Evolutionary conservation across 2,329 filamentous ascomycete genomes (phyloP), one percentile per base, ranked within the genome.

Genomic region (Diaporthe ilicicola): DNA sequence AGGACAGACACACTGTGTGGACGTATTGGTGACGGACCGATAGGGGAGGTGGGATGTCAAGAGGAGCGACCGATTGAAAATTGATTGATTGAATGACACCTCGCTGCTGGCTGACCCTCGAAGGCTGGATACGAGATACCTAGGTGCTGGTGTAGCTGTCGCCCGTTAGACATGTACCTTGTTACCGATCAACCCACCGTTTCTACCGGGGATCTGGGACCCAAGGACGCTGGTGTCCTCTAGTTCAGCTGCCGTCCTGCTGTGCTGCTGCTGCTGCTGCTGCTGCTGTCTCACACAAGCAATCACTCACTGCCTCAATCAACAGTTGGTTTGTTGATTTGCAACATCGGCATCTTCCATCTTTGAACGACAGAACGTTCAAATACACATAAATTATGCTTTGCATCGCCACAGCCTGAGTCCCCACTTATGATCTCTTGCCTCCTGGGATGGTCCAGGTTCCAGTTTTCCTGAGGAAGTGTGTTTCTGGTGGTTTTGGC

Each of bases 401-500:
- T 39, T 48, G 44, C 44, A 48, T 48, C 44, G 44, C 44, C 44
- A 48, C 44, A n/a, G 54, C 29, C 29, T 39, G 22, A 46, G 55
- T 22, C 39, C 37, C 39, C 56, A 61, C 56, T 61, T 46, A 46
- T 46, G 56, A 46, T 61, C 56, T 46, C 39, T 44, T 44, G 9
- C 39, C 39, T 50, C 13, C 44, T 64, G 59, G 59, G 59, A 50
- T 64, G 44, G 42, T 3, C 42, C 42, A n/a, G 9, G 32, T 4
- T 64, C 44, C 37, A 3, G 13, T 48, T 46, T 24, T 19, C 22
- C 17, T 46, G 56, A 46, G 22, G 39, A 32, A 22, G 32, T 34
- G 9, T 42, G 56, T 62, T 62, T 62, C 56, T 46, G 56, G 39
- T 62, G 42, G 42, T 50, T 37, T 50, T 34, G 59, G 59, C 59